These are phyloP conservation scores for Thraustotheca clavata DNA, from an alignment of 352 stramenopile genomes.

Conservation along the genomic window DNA sequence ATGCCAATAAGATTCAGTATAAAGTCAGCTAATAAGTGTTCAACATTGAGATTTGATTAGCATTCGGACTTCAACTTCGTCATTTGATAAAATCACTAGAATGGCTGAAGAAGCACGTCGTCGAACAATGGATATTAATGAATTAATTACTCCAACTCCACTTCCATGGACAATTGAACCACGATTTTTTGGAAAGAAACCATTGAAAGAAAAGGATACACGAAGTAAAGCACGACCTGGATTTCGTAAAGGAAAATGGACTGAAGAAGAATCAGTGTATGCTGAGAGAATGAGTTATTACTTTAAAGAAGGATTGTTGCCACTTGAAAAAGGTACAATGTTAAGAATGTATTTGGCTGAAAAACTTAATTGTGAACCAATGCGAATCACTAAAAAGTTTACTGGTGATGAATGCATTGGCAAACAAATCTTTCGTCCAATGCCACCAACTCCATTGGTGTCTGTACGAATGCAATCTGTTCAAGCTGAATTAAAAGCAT, in stretches of 20 bases:
- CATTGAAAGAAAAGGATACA: conserved; percentile 16
- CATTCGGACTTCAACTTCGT: no score
- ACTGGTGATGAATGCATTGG: conserved; percentile 85
- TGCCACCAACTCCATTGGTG: conserved; percentile 53
- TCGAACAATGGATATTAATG: conserved; percentile 3
- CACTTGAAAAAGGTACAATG: conserved; percentile 82
- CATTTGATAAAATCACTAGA: no score
- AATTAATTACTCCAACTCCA: background rate
- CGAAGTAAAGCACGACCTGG: conserved; percentile 71
- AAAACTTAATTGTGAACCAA: conserved; percentile 89
- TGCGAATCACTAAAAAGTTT: conserved; percentile 92
- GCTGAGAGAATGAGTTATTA: conserved; percentile 67
- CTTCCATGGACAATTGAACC: no score
- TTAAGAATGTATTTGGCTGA: conserved; percentile 85
- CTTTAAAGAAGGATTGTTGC: conserved; percentile 77
- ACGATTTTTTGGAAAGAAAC: conserved; percentile 16
- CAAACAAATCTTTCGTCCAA: conserved; percentile 82
- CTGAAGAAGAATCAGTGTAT: conserved; percentile 70
- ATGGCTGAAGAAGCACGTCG: no score
- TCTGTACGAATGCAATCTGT: conserved; percentile 61
- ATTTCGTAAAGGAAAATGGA: conserved; percentile 83
- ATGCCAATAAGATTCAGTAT: background rate
- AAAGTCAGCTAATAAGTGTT: conserved; percentile 12
- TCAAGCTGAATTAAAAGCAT: conserved; percentile 54
- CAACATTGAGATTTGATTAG: no score